A percentile compares a stretch with the other conserved stretches of the same genome.
Evolutionary conservation across 306 rosid species (phyloP).

Genomic region (Abrus precatorius): DNA sequence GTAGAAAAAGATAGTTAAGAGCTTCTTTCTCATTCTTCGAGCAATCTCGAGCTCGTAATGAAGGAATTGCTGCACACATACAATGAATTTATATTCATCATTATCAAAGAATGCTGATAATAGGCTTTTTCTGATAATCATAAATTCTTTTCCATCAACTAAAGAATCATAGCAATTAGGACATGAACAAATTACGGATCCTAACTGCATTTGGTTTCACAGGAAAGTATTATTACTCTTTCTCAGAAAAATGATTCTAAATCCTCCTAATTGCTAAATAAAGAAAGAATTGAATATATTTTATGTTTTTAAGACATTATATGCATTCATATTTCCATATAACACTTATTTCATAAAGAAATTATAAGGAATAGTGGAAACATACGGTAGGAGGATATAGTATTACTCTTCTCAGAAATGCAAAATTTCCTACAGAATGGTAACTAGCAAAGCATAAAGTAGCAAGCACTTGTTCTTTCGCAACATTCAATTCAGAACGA

Average conservation of each 20-base stretch:
- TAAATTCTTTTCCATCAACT: neutral
- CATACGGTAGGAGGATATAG: too few relatives aligned
- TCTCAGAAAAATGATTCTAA: too few relatives aligned
- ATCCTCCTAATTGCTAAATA: too few relatives aligned
- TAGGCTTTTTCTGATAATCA: neutral
- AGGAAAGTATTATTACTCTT: neutral
- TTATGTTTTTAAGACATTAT: too few relatives aligned
- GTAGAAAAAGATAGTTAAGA: slow-evolving; percentile 91
- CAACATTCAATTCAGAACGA: slow-evolving; percentile 15
- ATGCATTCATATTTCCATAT: too few relatives aligned
- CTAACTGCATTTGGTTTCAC: neutral
- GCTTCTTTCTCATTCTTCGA: slow-evolving; percentile 98
- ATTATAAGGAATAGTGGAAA: too few relatives aligned
- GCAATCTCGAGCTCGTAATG: slow-evolving; percentile 96
- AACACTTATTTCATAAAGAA: too few relatives aligned
- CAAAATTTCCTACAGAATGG: neutral
- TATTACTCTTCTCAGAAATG: slow-evolving; percentile 3
- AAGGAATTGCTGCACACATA: slow-evolving; percentile 84
- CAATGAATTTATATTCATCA: neutral
- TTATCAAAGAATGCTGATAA: too few relatives aligned
- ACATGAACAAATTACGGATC: neutral
- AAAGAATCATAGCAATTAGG: slow-evolving; percentile 27
- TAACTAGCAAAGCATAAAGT: slow-evolving; percentile 25
- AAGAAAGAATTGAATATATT: too few relatives aligned
- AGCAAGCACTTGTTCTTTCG: slow-evolving; percentile 22